Evolutionary conservation across 257 asterid species (phyloP), one percentile per base, ranked within the genome.

Genomic region (Eustoma russellianum): DNA sequence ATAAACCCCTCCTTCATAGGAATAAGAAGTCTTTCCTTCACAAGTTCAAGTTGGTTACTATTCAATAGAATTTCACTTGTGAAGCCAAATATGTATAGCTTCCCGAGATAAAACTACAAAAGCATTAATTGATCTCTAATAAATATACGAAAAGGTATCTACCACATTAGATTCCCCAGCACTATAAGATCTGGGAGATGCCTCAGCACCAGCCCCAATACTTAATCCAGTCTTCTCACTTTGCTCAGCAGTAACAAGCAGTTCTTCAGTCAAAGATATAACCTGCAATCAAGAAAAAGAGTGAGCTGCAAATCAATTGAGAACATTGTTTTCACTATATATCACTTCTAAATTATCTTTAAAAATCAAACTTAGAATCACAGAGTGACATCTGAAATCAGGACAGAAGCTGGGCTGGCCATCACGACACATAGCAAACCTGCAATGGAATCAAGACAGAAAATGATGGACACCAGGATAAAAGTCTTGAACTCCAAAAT

Each of bases 181-280:
- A 53, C 50, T 64, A 62, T 53, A 78, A 5, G 62, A 70, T 64
- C 72, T 68, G 50, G 73, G 80, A 53, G 91, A 70, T 68, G 76
- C 74, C 65, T 69, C 85, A 50, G 59, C 74, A 53, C 74, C 69
- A 40, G 75, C 52, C 65, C 83, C 85, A 17, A 57, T 43, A 52
- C 69, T 77, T 63, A 63, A 52, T 52, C 72, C 92, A 60, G 85
- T 59, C 63, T 75, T 65, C 35, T 83, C 93, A 71, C 66, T 83
- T 68, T 73, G 88, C 72, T 71, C 83, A 57, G 97, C 85, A 53
- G 99, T 79, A 59, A 50, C 81, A 64, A 92, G 78, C 68, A 92
- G 95, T 84, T 92, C 99, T 73, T 92, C 95, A 19, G 97, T 88
- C 72, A 92, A 72, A 48, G 73, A 82, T 71, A 92, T 88, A 67